Evolutionary conservation across 1,284 basidiomycete species (phyloP), one percentile per base, ranked within the genome.

Genomic region (Sporisorium exsertum): DNA sequence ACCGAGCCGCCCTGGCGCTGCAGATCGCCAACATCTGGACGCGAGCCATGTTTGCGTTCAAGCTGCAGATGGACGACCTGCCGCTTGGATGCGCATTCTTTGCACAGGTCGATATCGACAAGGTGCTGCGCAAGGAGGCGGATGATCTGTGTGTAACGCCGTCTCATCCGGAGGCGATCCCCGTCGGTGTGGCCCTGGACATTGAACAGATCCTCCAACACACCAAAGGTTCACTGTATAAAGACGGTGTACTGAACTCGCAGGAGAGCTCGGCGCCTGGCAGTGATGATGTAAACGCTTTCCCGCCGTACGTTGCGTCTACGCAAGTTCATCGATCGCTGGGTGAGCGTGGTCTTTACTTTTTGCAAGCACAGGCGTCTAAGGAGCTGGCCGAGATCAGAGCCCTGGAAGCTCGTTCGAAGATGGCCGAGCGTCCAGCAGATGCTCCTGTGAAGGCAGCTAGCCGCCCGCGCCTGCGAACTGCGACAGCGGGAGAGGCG

Each of bases 21-120:
- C 96, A 99, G 87, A 91, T 99, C 56, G 93, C 94, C 43, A 99
- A 99, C 85, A 87, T 97, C 5, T 99, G 96, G 96, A 99, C 95
- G 4, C 89, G 96, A 15, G 91, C 92, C 59, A 86, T 97, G 85
- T 98, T 99, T 86, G 93, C 95, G 3, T 95, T 91, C 87, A 93
- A 91, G 84, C 89, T 99, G 22, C 94, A 96, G 15, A 94, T 99
- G 91, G 94, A 95, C 83, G 93, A 98, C 84, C 88, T 99, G 18
- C 97, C 96, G 0, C 94, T 97, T 84, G 92, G 84, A 50, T 87
- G 86, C 15, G 94, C 95, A 0, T 99, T 97, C 88, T 99, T 99
- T 87, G 97, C 95, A 0, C 93, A 94, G 0, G 95, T 99, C 43
- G 97, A 99, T 83, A 88, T 98, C 29, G 97, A 99, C 86, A 88